Evolutionary conservation across 768 basidiomycete species (phyloP).

Genomic region (Paxillus rubicundulus): DNA sequence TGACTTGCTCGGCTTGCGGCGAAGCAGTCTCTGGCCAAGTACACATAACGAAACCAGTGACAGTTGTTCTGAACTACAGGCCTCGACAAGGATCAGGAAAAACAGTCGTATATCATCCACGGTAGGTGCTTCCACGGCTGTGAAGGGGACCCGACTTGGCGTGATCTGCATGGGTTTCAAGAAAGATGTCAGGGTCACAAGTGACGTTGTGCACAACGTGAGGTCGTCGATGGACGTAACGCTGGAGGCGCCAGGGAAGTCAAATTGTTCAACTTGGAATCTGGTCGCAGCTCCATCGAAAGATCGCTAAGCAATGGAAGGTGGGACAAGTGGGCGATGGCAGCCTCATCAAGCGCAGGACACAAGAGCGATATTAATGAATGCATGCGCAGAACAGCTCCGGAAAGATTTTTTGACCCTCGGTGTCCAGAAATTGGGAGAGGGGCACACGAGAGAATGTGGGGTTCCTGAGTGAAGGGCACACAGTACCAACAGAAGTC

Average conservation of each 20-base stretch:
- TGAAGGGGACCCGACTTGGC: slow-evolving; percentile 15
- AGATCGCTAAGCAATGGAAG: slow-evolving; percentile 16
- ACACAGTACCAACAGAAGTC: slow-evolving; percentile 17
- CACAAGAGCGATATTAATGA: slow-evolving; percentile 17
- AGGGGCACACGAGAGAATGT: neutral
- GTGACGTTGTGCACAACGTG: slow-evolving; percentile 4
- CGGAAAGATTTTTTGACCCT: slow-evolving; percentile 21
- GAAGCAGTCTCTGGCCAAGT: neutral
- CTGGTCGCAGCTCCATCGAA: slow-evolving; percentile 11
- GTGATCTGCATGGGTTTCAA: slow-evolving; percentile 17
- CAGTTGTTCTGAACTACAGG: slow-evolving; percentile 11
- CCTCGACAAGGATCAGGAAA: slow-evolving; percentile 15
- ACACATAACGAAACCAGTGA: slow-evolving; percentile 9
- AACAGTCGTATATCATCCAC: slow-evolving; percentile 20
- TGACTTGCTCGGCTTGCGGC: slow-evolving; percentile 7
- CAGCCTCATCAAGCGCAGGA: slow-evolving; percentile 18
- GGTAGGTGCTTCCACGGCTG: slow-evolving; percentile 9
- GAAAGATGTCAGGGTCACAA: slow-evolving; percentile 19
- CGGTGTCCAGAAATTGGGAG: slow-evolving; percentile 3
- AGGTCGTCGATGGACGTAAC: slow-evolving; percentile 16
- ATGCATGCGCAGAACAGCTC: slow-evolving; percentile 16
- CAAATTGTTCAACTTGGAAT: slow-evolving; percentile 16
- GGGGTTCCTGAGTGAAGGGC: slow-evolving; percentile 19
- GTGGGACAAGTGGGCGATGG: slow-evolving; percentile 23
- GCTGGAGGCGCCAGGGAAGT: slow-evolving; percentile 11